Conservation (phyloP, 345 rosid species). For the Toxicodendron radicans region DNA sequence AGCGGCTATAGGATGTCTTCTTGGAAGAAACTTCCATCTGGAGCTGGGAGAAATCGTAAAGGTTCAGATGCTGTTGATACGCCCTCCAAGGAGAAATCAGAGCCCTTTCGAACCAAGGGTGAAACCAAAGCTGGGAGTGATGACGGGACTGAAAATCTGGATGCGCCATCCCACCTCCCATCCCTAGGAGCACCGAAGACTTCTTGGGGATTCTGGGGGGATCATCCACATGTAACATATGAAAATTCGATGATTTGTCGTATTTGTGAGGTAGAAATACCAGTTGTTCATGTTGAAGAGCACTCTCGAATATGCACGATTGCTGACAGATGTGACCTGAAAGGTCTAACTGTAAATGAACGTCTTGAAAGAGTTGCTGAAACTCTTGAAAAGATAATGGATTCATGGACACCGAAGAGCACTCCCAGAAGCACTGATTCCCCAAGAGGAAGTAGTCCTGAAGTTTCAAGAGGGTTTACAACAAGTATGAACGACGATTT, state of each 20-base stretch:
- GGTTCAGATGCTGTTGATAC: constrained; percentile 42
- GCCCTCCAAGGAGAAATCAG: constrained; percentile 52
- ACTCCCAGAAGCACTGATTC: constrained; percentile 51
- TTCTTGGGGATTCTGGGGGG: constrained; percentile 71
- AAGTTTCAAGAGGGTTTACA: constrained; percentile 37
- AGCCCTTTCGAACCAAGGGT: constrained; percentile 31
- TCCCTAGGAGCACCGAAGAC: constrained; percentile 44
- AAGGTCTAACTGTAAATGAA: constrained; percentile 76
- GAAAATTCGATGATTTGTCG: constrained; percentile 96
- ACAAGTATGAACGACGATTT: constrained; percentile 45
- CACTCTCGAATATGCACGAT: constrained; percentile 93
- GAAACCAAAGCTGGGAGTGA: constrained; percentile 43
- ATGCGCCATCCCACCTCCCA: constrained; percentile 51
- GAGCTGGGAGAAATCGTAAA: constrained; percentile 64
- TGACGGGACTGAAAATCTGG: constrained; percentile 44
- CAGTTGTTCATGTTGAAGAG: constrained; percentile 96
- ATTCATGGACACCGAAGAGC: constrained; percentile 82
- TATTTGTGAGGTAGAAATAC: constrained; percentile 98
- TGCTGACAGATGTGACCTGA: constrained; percentile 96
- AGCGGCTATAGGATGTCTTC: constrained; percentile 88
- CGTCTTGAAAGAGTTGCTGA: constrained; percentile 91
- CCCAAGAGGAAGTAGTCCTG: constrained; percentile 51
- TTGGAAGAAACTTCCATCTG: constrained; percentile 92
- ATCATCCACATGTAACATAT: constrained; percentile 55
- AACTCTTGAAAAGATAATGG: constrained; percentile 77